A percentile compares a stretch with the other conserved stretches of the same genome.
Conservation (phyloP, 75 land plant species). For the Ceratopteris richardii region DNA sequence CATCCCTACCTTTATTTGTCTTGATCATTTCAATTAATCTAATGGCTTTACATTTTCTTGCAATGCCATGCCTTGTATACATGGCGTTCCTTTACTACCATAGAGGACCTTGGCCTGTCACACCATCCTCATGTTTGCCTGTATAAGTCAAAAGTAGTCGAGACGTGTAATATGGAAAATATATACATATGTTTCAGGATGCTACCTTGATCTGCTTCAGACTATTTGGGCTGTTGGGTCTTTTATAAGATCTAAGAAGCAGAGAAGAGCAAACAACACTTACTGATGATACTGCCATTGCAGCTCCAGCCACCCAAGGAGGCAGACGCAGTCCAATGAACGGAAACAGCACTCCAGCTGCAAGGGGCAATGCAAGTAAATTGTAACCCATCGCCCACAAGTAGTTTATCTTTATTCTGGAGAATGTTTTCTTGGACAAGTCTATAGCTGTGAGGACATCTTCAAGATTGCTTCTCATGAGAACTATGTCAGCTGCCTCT, state of each 20-base stretch:
- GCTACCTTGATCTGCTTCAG: too few species aligned
- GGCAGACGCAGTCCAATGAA: constrained; percentile 69
- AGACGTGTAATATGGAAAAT: too few species aligned
- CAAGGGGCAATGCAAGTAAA: constrained; percentile 76
- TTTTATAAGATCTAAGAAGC: constrained; percentile 63
- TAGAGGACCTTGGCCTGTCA: too few species aligned
- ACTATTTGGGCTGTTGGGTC: constrained; percentile 27
- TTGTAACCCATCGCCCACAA: constrained; percentile 96
- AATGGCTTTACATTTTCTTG: too few species aligned
- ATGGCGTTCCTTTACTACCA: too few species aligned
- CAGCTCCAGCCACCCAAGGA: constrained; percentile 97
- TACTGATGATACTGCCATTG: constrained; percentile 98
- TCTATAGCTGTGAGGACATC: constrained; percentile 93
- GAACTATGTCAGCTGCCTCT: constrained; percentile 93
- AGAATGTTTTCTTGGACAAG: constrained; percentile 75
- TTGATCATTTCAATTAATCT: too few species aligned
- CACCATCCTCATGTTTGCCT: too few species aligned
- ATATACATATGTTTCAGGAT: too few species aligned
- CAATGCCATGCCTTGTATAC: too few species aligned
- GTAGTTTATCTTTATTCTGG: constrained; percentile 71
- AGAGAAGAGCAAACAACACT: constrained; percentile 93
- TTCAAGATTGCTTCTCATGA: constrained; percentile 91
- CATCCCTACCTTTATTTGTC: too few species aligned
- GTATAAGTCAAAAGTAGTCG: too few species aligned
- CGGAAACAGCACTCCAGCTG: constrained; percentile 87